Evolutionary conservation across 805 yeast genomes (phyloP).

Genomic region (Ogataea nonfermentans): DNA sequence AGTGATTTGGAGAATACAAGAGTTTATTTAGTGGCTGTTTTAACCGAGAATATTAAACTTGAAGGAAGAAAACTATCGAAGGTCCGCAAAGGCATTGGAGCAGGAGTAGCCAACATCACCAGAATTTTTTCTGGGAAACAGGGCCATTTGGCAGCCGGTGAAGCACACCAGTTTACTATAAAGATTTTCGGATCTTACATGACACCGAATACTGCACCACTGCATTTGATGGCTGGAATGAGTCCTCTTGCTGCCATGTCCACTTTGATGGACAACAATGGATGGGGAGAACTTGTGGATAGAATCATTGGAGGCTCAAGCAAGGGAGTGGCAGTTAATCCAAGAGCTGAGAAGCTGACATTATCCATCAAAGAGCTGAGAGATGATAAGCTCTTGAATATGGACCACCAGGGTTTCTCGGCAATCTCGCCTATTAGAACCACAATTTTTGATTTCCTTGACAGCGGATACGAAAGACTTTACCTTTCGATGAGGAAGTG

Average conservation of each 20-base stretch:
- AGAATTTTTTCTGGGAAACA: constrained; percentile 67
- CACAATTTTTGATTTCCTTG: constrained; percentile 61
- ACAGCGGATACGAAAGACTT: constrained; percentile 56
- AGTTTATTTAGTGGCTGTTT: constrained; percentile 70
- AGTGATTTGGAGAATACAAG: constrained; percentile 57
- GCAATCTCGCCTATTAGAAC: constrained; percentile 68
- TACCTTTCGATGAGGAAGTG: constrained; percentile 57
- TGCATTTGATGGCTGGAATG: constrained; percentile 31
- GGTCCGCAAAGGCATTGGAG: constrained; percentile 78
- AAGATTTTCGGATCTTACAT: constrained; percentile 71
- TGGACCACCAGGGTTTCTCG: constrained; percentile 26
- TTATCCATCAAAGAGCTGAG: constrained; percentile 73
- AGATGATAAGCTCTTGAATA: constrained; percentile 34
- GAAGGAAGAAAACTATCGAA: constrained; percentile 29
- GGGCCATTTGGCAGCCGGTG: constrained; percentile 59
- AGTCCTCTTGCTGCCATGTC: constrained; percentile 36
- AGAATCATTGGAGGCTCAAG: constrained; percentile 73
- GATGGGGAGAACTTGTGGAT: constrained; percentile 88
- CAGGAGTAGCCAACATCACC: constrained; percentile 84
- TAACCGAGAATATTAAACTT: constrained; percentile 66
- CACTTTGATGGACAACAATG: constrained; percentile 48
- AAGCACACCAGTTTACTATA: constrained; percentile 67
- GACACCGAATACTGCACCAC: constrained; percentile 35
- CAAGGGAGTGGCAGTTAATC: constrained; percentile 76
- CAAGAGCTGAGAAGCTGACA: constrained; percentile 70